phyloP scores from a whole-genome alignment of 768 basidiomycete genomes.

The Lentinus brumalis region DNA sequence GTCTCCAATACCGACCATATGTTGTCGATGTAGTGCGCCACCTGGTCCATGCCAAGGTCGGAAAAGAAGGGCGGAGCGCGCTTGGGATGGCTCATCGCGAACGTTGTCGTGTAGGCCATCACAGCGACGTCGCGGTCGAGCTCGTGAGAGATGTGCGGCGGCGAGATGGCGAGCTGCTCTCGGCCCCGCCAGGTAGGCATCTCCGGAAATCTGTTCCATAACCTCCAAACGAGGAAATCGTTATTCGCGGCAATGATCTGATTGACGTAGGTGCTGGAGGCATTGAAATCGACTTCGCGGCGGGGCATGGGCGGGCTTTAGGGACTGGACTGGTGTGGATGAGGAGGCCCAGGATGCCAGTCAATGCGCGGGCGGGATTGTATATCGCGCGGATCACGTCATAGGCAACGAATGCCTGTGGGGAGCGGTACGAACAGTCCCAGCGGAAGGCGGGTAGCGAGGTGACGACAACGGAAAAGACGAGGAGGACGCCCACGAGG shows the following conservation, averaged over 20 bases:
- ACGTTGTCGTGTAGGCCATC: constrained; percentile 9
- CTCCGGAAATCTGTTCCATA: neutral
- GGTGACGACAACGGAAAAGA: constrained; percentile 20
- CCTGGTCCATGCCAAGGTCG: too few relatives aligned
- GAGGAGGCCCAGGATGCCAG: constrained; percentile 17
- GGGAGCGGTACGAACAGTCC: constrained; percentile 22
- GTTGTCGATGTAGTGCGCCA: too few relatives aligned
- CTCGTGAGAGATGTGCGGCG: neutral
- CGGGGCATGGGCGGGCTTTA: neutral
- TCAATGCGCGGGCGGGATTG: constrained; percentile 11
- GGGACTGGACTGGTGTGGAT: constrained; percentile 2
- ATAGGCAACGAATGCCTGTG: constrained; percentile 10
- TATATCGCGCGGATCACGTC: too few relatives aligned
- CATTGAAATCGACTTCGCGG: neutral
- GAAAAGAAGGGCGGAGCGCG: too few relatives aligned
- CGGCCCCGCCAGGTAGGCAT: constrained; percentile 7
- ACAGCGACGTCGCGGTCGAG: constrained; percentile 11
- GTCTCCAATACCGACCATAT: too few relatives aligned
- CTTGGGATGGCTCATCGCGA: neutral
- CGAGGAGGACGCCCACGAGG: constrained; percentile 10
- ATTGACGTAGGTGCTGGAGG: neutral
- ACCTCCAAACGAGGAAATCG: too few relatives aligned
- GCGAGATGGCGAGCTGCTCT: constrained; percentile 2
- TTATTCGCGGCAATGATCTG: too few relatives aligned
- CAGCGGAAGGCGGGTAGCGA: constrained; percentile 13